Evolutionary conservation across 768 basidiomycete species (phyloP).

Genomic region (Kwoniella europaea): DNA sequence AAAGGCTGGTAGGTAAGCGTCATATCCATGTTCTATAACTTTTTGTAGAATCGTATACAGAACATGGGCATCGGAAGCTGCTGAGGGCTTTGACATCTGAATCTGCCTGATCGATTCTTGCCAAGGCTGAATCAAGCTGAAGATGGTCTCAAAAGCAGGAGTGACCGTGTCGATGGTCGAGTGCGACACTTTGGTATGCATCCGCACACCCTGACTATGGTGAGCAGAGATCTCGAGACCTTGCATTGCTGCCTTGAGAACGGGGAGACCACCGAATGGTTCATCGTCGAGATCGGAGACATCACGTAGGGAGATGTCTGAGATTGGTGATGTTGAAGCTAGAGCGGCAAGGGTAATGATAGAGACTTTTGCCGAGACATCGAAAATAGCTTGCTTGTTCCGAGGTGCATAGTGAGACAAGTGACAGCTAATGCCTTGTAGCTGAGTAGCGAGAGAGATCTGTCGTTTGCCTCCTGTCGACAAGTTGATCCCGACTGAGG

Average conservation of each 20-base stretch:
- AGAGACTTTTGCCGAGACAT: background rate
- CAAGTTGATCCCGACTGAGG: background rate
- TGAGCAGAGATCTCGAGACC: slow-evolving; percentile 10
- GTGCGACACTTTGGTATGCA: background rate
- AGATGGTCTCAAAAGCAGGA: slow-evolving; percentile 10
- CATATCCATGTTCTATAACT: slow-evolving; percentile 12
- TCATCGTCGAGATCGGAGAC: background rate
- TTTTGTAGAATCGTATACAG: slow-evolving; percentile 26
- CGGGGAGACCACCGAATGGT: background rate
- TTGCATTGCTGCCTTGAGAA: background rate
- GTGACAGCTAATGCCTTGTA: background rate
- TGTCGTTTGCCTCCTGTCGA: background rate
- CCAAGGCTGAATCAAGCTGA: slow-evolving; percentile 24
- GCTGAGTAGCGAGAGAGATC: background rate
- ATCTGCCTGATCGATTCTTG: slow-evolving; percentile 2
- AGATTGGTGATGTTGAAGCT: background rate
- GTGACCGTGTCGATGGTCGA: slow-evolving; percentile 30
- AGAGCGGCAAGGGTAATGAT: background rate
- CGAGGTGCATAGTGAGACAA: slow-evolving; percentile 7
- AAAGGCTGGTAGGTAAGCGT: slow-evolving; percentile 33
- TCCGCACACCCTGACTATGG: slow-evolving; percentile 10
- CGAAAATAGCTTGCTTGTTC: slow-evolving; percentile 5
- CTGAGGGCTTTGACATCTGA: background rate
- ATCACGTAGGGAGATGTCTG: slow-evolving; percentile 5
- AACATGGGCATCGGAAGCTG: slow-evolving; percentile 17